These are phyloP conservation scores for Syzygium aromaticum DNA, from an alignment of 345 rosid species.

Conservation along the genomic window DNA sequence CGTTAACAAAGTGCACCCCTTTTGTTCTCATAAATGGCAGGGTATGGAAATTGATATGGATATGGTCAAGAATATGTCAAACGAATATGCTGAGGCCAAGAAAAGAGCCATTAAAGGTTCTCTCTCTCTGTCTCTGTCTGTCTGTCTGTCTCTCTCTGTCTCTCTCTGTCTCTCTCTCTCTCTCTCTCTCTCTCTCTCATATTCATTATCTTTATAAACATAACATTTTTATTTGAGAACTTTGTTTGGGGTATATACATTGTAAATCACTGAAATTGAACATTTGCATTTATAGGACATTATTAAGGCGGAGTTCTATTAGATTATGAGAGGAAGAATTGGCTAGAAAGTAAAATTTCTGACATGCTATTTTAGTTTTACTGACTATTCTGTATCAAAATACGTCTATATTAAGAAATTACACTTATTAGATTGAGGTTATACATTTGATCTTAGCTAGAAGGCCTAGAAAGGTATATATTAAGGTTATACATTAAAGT, in stretches of 20 bases:
- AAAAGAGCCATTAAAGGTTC: conserved; percentile 58
- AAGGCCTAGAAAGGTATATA: not conserved
- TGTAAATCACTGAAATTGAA: not conserved
- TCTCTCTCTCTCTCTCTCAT: not conserved
- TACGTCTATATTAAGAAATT: not conserved
- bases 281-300: not conserved
- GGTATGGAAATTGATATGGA: conserved; percentile 44
- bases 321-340: not conserved
- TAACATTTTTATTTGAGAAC: not conserved
- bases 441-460: not conserved
- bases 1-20: not conserved
- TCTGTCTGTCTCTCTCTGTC: not conserved
- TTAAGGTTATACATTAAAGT: not conserved
- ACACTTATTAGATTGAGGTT: not conserved
- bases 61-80: conserved; percentile 36
- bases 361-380: not conserved
- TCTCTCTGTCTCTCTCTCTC: not conserved
- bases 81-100: conserved; percentile 61
- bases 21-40: conserved; percentile 16
- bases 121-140: not conserved
- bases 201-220: not conserved
- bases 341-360: not conserved
- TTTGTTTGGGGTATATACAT: not conserved
- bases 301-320: not conserved
- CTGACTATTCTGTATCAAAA: not conserved